These are phyloP conservation scores for Jamesozyma lodderae DNA, from an alignment of 805 yeast species.

Conservation along the genomic window DNA sequence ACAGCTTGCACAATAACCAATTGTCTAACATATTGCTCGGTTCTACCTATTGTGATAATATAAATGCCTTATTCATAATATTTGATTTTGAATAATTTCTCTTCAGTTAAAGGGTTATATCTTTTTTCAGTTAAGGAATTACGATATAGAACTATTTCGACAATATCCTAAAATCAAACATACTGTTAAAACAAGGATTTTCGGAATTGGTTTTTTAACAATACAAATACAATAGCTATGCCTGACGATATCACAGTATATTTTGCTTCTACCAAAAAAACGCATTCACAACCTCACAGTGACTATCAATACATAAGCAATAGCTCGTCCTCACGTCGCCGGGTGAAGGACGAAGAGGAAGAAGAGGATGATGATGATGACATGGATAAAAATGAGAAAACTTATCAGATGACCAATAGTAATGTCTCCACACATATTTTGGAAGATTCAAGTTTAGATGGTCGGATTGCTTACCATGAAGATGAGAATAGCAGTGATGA, in stretches of 20 bases:
- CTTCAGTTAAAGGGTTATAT: too few species aligned
- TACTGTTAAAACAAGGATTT: background rate
- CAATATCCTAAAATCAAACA: background rate
- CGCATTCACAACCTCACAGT: constrained; percentile 5
- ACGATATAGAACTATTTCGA: too few species aligned
- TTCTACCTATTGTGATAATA: too few species aligned
- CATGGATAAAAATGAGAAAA: constrained; percentile 1
- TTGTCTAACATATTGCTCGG: too few species aligned
- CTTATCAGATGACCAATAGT: constrained; percentile 2
- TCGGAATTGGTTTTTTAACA: background rate
- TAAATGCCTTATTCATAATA: too few species aligned
- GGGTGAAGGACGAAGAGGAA: background rate
- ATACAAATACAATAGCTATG: constrained; percentile 1
- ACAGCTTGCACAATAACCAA: too few species aligned
- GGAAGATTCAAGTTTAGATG: constrained; percentile 5
- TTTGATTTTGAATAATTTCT: too few species aligned
- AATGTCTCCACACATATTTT: constrained; percentile 1
- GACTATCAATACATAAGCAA: constrained; percentile 7
- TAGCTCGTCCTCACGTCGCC: constrained; percentile 2
- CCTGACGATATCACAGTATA: constrained; percentile 10
- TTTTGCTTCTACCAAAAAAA: constrained; percentile 5
- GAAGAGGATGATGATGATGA: constrained; percentile 1
- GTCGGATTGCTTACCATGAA: background rate
- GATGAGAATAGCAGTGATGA: background rate
- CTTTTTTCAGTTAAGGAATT: too few species aligned